phyloP scores from a whole-genome alignment of 108 stramenopile genomes.

The Licmophora abbreviata region DNA sequence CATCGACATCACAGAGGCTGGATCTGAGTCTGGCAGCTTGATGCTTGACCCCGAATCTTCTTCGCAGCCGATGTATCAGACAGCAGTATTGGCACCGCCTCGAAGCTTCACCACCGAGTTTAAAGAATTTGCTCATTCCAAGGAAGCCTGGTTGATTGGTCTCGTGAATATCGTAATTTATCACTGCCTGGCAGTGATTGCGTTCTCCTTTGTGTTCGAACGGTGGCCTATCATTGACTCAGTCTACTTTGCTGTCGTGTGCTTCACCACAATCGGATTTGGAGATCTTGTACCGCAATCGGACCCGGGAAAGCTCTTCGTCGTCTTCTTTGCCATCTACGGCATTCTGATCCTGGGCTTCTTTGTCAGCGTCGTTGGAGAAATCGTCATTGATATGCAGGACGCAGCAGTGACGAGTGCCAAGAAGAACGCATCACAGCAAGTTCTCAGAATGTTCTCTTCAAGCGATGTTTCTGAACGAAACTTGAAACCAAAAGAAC shows the following conservation, averaged over 20 bases:
- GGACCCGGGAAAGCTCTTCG: conserved; percentile 21
- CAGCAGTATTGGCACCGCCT: background rate
- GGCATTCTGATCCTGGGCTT: conserved; percentile 44
- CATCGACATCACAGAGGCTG: no score
- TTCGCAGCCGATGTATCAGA: background rate
- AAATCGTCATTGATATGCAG: conserved; percentile 20
- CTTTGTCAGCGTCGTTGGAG: conserved; percentile 37
- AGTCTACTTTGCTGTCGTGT: conserved; percentile 55
- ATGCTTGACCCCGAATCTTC: no score
- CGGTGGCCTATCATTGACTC: conserved; percentile 51
- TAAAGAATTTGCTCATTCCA: background rate
- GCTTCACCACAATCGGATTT: conserved; percentile 62
- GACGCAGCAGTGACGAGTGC: conserved; percentile 3
- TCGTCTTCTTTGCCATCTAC: conserved; percentile 32
- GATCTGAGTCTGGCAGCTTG: no score
- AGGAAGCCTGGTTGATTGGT: background rate
- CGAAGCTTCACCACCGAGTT: background rate
- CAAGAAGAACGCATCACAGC: background rate
- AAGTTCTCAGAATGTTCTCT: background rate
- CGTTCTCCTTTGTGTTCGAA: conserved; percentile 40
- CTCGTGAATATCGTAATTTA: conserved; percentile 11
- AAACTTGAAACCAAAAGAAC: background rate
- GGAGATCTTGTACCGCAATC: conserved; percentile 49
- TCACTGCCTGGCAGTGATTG: conserved; percentile 16
- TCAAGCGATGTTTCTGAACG: background rate